A percentile compares a stretch with the other conserved stretches of the same genome.
phyloP scores from a whole-genome alignment of 306 rosid genomes.

The Gleditsia sinensis region DNA sequence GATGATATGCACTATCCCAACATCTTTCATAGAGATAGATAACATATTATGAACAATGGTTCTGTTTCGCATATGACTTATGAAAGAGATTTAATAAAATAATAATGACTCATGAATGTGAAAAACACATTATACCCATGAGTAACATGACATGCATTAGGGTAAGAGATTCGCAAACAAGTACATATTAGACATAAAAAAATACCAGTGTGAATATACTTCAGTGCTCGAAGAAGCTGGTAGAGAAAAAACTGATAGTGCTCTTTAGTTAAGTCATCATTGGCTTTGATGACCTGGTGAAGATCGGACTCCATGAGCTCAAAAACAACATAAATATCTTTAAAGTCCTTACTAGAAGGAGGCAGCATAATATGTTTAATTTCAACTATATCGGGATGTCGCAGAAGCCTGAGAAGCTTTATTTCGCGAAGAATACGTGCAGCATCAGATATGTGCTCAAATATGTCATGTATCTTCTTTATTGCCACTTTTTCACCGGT shows the following conservation, averaged over 20 bases:
- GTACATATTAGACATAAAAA: background rate
- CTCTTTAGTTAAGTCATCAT: slow-evolving; percentile 87
- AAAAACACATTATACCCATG: background rate
- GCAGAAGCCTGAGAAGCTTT: slow-evolving; percentile 91
- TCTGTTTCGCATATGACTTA: background rate
- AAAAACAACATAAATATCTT: slow-evolving; percentile 94
- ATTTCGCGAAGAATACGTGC: slow-evolving; percentile 99
- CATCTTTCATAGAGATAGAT: background rate
- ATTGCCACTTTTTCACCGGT: slow-evolving; percentile 88
- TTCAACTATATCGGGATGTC: slow-evolving; percentile 97
- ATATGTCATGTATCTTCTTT: slow-evolving; percentile 92
- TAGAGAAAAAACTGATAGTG: slow-evolving; percentile 96
- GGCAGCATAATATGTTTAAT: slow-evolving; percentile 95
- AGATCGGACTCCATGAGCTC: slow-evolving; percentile 99
- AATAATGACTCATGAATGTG: background rate
- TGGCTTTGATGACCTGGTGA: slow-evolving; percentile 97
- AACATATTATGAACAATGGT: background rate
- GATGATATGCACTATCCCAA: slow-evolving; percentile 4
- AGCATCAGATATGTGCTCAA: slow-evolving; percentile 94
- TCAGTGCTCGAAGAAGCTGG: slow-evolving; percentile 92
- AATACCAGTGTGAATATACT: slow-evolving; percentile 91
- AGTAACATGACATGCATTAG: slow-evolving; percentile 9
- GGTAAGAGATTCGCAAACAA: background rate
- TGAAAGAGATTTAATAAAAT: background rate
- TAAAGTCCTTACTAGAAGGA: slow-evolving; percentile 90